Evolutionary conservation across 345 rosid genomes (phyloP).

Genomic region (Chamaenerion angustifolium): DNA sequence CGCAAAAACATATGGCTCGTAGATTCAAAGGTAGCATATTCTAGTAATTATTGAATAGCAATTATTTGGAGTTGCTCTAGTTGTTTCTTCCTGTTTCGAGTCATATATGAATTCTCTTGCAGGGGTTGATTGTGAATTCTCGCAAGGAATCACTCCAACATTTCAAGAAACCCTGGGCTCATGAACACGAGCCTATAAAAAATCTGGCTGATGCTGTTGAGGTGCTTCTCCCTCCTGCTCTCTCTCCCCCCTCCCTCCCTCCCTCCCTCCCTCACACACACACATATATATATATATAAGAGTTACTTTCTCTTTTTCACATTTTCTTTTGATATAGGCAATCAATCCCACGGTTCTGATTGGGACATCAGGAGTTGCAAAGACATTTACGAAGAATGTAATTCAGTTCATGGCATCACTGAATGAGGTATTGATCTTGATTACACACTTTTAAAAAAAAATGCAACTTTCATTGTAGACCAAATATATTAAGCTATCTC

Average conservation of each 20-base stretch:
- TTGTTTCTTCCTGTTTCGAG: too few species aligned
- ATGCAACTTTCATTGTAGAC: background rate
- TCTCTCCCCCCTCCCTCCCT: too few species aligned
- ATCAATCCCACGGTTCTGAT: constrained; percentile 88
- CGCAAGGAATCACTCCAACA: constrained; percentile 78
- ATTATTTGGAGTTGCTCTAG: too few species aligned
- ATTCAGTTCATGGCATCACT: constrained; percentile 81
- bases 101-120: constrained; percentile 9
- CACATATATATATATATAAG: too few species aligned
- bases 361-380: constrained; percentile 91
- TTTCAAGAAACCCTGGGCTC: constrained; percentile 97
- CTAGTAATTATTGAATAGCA: too few species aligned
- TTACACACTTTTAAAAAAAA: constrained; percentile 1
- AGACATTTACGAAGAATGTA: constrained; percentile 75
- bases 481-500: background rate
- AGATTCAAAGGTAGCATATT: constrained; percentile 66
- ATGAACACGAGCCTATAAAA: constrained; percentile 58
- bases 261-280: too few species aligned
- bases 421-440: constrained; percentile 41
- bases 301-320: too few species aligned
- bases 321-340: too few species aligned
- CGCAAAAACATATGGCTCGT: constrained; percentile 80
- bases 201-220: constrained; percentile 53
- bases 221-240: too few species aligned
- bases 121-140: constrained; percentile 86